Percentiles rank a stretch among this genome's conserved stretches.
Evolutionary conservation across 73 alveolate species (phyloP).

Genomic region (Paramecium biaurelia): DNA sequence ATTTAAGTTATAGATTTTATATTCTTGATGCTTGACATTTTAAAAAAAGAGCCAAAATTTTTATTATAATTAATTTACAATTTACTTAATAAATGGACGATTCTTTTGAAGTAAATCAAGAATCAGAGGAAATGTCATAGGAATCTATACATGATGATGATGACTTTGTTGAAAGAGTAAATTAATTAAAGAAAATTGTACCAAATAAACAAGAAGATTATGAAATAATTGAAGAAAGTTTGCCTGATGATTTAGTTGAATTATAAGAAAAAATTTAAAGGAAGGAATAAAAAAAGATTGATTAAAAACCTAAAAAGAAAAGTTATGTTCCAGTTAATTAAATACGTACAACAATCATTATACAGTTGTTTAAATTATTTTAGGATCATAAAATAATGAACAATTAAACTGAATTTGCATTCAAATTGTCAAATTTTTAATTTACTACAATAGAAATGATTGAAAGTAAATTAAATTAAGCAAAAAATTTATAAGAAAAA

Average conservation of each 20-base stretch:
- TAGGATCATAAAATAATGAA: neutral
- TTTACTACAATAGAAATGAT: neutral
- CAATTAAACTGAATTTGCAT: neutral
- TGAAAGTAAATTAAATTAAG: neutral
- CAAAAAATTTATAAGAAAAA: neutral
- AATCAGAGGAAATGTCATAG: neutral
- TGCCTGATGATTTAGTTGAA: neutral
- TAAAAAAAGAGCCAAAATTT: neutral
- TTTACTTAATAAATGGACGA: neutral
- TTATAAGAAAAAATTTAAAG: conserved; percentile 7
- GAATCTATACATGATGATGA: neutral
- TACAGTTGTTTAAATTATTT: neutral
- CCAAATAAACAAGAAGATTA: neutral
- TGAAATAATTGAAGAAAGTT: neutral
- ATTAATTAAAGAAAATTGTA: neutral
- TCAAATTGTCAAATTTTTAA: neutral
- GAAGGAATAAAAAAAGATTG: neutral
- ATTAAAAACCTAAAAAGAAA: neutral
- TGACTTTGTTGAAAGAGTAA: neutral
- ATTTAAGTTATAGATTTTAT: neutral
- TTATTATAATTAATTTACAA: neutral
- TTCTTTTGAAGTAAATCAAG: neutral
- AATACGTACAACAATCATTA: neutral
- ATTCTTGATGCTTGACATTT: neutral
- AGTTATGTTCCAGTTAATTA: conserved; percentile 1